These are phyloP conservation scores for Paraphoma chrysanthemicola DNA, from an alignment of 2,329 filamentous ascomycete genomes.

Conservation along the genomic window DNA sequence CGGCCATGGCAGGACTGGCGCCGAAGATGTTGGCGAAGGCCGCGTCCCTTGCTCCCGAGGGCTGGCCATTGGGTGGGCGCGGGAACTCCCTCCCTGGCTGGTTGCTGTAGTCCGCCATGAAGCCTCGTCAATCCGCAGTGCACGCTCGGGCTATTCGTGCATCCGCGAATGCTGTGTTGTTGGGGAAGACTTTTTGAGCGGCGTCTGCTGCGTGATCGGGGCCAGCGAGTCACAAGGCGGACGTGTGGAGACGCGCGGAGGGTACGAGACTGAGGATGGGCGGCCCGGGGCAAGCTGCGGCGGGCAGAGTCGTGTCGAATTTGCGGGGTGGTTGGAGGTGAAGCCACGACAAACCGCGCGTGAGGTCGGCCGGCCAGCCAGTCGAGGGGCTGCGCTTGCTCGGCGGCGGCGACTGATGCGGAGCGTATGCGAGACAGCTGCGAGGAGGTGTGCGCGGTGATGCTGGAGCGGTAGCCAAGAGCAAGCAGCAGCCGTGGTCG, in stretches of 20 bases:
- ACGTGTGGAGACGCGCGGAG: conserved; percentile 2
- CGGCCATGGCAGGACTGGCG: conserved; percentile 73
- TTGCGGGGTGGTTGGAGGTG: conserved; percentile 14
- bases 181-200: conserved; percentile 22
- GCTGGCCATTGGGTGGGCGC: conserved; percentile 60
- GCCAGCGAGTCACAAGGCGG: conserved; percentile 9
- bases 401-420: conserved; percentile 12
- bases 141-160: conserved; percentile 19
- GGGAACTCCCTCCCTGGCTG: conserved; percentile 67
- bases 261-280: not conserved
- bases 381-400: conserved; percentile 24
- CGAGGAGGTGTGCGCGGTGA: conserved; percentile 13
- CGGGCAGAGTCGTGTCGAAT: not conserved
- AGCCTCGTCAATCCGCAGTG: conserved; percentile 24
- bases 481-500: conserved; percentile 16
- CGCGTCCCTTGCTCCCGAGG: conserved; percentile 79
- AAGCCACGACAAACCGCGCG: conserved; percentile 7
- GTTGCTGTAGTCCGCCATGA: conserved; percentile 69
- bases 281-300: not conserved
- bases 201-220: conserved; percentile 17
- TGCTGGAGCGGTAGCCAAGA: conserved; percentile 8
- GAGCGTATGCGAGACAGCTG: conserved; percentile 6
- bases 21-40: conserved; percentile 98
- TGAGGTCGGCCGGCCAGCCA: conserved; percentile 26
- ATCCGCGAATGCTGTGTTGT: conserved; percentile 31